These are phyloP conservation scores for Bocquillonia castaneifolia DNA, from an alignment of 441 rosid species.

Conservation along the genomic window DNA sequence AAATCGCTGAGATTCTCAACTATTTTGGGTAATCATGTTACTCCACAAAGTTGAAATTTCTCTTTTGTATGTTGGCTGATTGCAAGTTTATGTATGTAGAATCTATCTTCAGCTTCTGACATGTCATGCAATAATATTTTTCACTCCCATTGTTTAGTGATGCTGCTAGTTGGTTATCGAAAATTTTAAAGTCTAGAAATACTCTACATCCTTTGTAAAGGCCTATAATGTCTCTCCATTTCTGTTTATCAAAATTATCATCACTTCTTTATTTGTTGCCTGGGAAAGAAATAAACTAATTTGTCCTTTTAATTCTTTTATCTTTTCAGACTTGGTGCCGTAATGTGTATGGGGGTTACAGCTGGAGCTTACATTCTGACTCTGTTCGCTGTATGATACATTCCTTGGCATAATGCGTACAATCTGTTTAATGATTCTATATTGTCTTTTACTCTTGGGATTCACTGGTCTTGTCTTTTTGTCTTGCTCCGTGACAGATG, in stretches of 20 bases:
- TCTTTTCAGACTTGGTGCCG: conserved; percentile 69
- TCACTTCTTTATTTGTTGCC: not conserved
- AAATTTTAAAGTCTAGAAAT: not conserved
- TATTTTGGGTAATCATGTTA: conserved; percentile 61
- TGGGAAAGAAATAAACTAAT: conserved; percentile 8
- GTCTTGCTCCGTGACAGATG: conserved; percentile 45
- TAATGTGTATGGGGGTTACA: conserved; percentile 95
- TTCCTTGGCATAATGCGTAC: conserved; percentile 1
- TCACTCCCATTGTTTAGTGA: conserved; percentile 7
- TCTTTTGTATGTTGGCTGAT: conserved; percentile 3
- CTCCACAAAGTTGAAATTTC: conserved; percentile 7
- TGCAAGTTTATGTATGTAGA: conserved; percentile 3
- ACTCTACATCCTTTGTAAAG: not conserved
- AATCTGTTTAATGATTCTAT: conserved; percentile 3
- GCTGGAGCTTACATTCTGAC: conserved; percentile 97
- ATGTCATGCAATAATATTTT: not conserved
- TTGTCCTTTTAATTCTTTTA: conserved; percentile 9
- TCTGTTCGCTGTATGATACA: conserved; percentile 69
- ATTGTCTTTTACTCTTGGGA: not conserved
- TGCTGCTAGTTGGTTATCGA: not conserved
- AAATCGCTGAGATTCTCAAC: conserved; percentile 79
- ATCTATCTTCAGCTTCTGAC: conserved; percentile 14
- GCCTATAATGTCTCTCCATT: conserved; percentile 7
- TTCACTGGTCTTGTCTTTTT: conserved; percentile 13
- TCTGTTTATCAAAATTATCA: not conserved